Conservation (phyloP, 208 protist species). For the Trypanosoma rangeli region DNA sequence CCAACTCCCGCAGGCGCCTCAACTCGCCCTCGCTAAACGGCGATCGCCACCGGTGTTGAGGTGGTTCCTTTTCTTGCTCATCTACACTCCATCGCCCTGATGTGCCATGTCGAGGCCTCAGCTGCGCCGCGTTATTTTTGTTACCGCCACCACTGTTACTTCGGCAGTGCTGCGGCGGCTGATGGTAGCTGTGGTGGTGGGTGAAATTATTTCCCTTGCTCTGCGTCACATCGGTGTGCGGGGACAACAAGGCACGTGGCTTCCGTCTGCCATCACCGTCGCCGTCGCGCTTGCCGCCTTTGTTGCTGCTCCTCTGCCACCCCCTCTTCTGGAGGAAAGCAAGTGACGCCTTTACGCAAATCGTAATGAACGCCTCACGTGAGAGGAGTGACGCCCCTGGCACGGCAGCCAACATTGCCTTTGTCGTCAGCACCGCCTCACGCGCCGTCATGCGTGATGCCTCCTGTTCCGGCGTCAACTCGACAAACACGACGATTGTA, state of each 20-base stretch:
- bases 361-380: constrained; percentile 15
- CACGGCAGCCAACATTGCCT: constrained; percentile 13
- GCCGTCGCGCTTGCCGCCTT: not conserved
- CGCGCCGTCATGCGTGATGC: constrained; percentile 2
- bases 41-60: not conserved
- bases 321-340: constrained; percentile 2
- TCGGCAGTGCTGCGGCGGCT: not conserved
- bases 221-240: not conserved
- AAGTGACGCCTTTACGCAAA: constrained; percentile 21
- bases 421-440: constrained; percentile 12
- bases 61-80: not conserved
- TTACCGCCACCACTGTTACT: not conserved
- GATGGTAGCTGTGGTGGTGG: not conserved
- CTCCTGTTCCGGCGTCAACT: not conserved
- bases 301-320: not conserved
- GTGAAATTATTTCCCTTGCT: not conserved
- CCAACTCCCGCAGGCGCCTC: constrained; percentile 8
- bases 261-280: not conserved
- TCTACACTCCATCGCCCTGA: not conserved
- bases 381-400: constrained; percentile 4
- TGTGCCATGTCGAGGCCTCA: not conserved
- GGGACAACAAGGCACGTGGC: not conserved
- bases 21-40: constrained; percentile 5
- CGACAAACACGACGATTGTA: not conserved
- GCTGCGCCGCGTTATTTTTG: not conserved